A percentile compares a stretch with the other conserved stretches of the same genome.
These are phyloP conservation scores for Stemphylium beticola DNA, from an alignment of 2,329 filamentous ascomycete genomes.

Conservation along the genomic window DNA sequence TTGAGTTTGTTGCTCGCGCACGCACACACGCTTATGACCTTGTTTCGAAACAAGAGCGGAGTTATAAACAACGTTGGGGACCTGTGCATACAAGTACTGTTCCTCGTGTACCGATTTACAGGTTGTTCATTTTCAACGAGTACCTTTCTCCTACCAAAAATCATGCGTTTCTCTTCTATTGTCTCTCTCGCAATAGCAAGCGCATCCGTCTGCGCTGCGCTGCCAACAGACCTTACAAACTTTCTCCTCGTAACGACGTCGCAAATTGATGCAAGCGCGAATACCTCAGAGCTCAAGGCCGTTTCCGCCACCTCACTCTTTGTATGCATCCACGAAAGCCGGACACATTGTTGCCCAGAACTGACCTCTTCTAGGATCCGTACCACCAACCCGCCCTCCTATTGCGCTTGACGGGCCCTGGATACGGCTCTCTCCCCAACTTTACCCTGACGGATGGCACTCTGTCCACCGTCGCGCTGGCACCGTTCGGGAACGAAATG, in stretches of 20 bases:
- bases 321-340: slow-evolving; percentile 14
- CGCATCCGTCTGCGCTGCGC: slow-evolving; percentile 13
- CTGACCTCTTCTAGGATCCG: slow-evolving; percentile 31
- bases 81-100: no score
- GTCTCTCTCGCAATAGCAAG: slow-evolving; percentile 7
- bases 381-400: slow-evolving; percentile 43
- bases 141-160: neutral
- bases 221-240: slow-evolving; percentile 25
- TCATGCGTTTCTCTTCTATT: slow-evolving; percentile 22
- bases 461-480: slow-evolving; percentile 38
- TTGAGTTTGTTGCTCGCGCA: no score
- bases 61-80: no score
- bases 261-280: slow-evolving; percentile 27
- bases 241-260: slow-evolving; percentile 52
- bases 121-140: no score
- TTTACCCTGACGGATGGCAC: slow-evolving; percentile 48
- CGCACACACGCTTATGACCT: no score
- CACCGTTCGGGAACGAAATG: slow-evolving; percentile 33
- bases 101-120: no score
- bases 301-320: slow-evolving; percentile 50
- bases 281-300: slow-evolving; percentile 41
- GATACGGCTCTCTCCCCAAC: slow-evolving; percentile 48
- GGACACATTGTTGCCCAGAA: neutral
- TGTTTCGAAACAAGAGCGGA: no score
- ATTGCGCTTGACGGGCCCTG: slow-evolving; percentile 47